A percentile compares a stretch with the other conserved stretches of the same genome.
Conservation (phyloP, 345 rosid species). For the Populus pruinosa region DNA sequence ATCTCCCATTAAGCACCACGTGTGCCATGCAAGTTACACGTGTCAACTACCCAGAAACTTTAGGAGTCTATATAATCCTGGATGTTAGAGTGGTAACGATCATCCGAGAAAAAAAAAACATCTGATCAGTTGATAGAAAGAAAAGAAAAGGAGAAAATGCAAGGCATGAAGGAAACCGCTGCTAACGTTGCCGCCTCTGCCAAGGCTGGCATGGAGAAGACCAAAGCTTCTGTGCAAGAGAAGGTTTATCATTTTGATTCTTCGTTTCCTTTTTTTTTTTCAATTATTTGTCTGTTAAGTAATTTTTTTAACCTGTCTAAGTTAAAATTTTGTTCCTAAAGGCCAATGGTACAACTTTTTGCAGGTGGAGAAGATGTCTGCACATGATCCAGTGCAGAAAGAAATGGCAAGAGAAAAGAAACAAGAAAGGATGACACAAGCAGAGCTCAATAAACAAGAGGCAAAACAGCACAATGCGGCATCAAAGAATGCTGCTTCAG, state of each 20-base stretch:
- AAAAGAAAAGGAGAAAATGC: constrained; percentile 26
- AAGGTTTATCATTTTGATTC: constrained; percentile 39
- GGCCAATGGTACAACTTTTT: not conserved
- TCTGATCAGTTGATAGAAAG: not conserved
- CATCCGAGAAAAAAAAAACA: not conserved
- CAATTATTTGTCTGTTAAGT: too few species aligned
- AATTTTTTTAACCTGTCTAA: too few species aligned
- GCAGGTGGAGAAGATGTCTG: constrained; percentile 50
- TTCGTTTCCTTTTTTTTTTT: not conserved
- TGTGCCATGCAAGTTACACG: not conserved
- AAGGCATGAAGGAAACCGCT: constrained; percentile 54
- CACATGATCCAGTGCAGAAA: constrained; percentile 53
- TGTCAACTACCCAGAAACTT: not conserved
- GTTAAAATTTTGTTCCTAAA: too few species aligned
- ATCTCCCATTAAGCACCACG: not conserved
- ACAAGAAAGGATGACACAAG: constrained; percentile 40
- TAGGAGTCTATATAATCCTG: not conserved
- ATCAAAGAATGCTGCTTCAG: constrained; percentile 22
- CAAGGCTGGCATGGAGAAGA: constrained; percentile 69
- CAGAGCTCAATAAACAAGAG: constrained; percentile 50
- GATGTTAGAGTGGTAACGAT: not conserved
- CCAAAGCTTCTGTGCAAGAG: constrained; percentile 60
- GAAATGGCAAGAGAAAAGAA: constrained; percentile 57
- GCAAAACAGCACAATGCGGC: constrained; percentile 49
- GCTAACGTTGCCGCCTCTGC: constrained; percentile 77